phyloP scores from a whole-genome alignment of 2,329 filamentous ascomycete species.

The Exophiala sp. region DNA sequence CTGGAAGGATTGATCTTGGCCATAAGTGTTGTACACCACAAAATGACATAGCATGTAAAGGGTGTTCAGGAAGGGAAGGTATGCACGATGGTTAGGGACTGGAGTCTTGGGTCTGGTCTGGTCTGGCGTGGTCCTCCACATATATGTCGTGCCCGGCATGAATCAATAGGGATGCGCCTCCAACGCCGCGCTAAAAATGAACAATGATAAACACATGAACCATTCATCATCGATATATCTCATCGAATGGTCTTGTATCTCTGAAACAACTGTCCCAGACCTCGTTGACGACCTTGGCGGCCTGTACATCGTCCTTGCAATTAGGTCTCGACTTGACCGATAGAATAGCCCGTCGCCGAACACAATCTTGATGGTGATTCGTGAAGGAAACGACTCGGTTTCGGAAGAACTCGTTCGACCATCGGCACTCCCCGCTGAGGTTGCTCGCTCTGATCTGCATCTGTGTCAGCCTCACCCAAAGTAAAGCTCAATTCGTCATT shows the following conservation, averaged over 20 bases:
- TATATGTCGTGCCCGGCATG: not conserved
- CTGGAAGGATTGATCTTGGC: slow-evolving; percentile 51
- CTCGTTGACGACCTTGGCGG: slow-evolving; percentile 81
- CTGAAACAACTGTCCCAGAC: slow-evolving; percentile 98
- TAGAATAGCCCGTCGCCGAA: slow-evolving; percentile 70
- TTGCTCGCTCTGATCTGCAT: slow-evolving; percentile 81
- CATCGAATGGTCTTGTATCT: slow-evolving; percentile 92
- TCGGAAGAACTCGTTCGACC: slow-evolving; percentile 76
- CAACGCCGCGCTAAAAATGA: slow-evolving; percentile 23
- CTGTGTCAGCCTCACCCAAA: not conserved
- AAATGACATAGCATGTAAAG: slow-evolving; percentile 10
- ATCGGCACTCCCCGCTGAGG: slow-evolving; percentile 89
- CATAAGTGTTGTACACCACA: not conserved
- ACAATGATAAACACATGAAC: slow-evolving; percentile 7
- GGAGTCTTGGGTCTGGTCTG: slow-evolving; percentile 16
- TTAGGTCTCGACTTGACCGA: slow-evolving; percentile 71
- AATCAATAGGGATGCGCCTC: slow-evolving; percentile 3
- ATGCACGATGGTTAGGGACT: slow-evolving; percentile 7
- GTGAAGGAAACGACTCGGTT: slow-evolving; percentile 82
- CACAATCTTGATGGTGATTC: slow-evolving; percentile 89
- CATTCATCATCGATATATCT: slow-evolving; percentile 66
- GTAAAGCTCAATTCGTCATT: not conserved
- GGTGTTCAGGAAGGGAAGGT: slow-evolving; percentile 4
- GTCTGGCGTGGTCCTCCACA: not conserved
- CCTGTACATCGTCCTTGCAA: slow-evolving; percentile 81